phyloP scores from a whole-genome alignment of 2,329 filamentous ascomycete species.

The Seiridium unicorne region DNA sequence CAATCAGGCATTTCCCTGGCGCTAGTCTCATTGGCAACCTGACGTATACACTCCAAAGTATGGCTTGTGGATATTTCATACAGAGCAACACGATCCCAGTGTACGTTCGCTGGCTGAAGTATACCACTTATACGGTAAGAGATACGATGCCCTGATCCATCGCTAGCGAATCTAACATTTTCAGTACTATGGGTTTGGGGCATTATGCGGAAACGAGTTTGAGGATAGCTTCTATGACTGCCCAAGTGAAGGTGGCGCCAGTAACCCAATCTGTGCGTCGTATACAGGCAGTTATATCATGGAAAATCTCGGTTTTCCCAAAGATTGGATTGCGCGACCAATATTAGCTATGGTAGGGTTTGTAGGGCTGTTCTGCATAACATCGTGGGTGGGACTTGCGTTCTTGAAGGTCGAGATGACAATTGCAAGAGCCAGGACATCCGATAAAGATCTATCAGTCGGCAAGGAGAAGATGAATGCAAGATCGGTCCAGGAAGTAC shows the following conservation, averaged over 20 bases:
- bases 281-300: slow-evolving; percentile 72
- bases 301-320: slow-evolving; percentile 64
- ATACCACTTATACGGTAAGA: slow-evolving; percentile 57
- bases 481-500: slow-evolving; percentile 48
- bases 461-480: slow-evolving; percentile 69
- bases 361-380: slow-evolving; percentile 58
- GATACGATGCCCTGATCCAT: no score
- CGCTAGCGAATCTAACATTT: slow-evolving; percentile 13
- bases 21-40: slow-evolving; percentile 73
- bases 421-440: slow-evolving; percentile 60
- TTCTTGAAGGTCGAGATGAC: slow-evolving; percentile 68
- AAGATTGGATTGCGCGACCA: slow-evolving; percentile 65
- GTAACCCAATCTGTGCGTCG: slow-evolving; percentile 63
- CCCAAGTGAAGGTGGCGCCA: slow-evolving; percentile 58
- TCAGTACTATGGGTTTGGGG: slow-evolving; percentile 69
- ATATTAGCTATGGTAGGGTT: slow-evolving; percentile 64
- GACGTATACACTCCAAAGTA: slow-evolving; percentile 69
- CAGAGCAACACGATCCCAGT: slow-evolving; percentile 71
- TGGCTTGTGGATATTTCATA: slow-evolving; percentile 76
- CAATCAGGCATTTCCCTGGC: slow-evolving; percentile 65
- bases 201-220: slow-evolving; percentile 72
- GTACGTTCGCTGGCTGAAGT: slow-evolving; percentile 78
- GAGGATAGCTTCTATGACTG: slow-evolving; percentile 71
- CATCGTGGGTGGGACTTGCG: slow-evolving; percentile 60
- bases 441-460: slow-evolving; percentile 61